Evolutionary conservation across 1,284 basidiomycete species (phyloP), one percentile per base, ranked within the genome.

Genomic region (Filobasidium uniguttulatum): DNA sequence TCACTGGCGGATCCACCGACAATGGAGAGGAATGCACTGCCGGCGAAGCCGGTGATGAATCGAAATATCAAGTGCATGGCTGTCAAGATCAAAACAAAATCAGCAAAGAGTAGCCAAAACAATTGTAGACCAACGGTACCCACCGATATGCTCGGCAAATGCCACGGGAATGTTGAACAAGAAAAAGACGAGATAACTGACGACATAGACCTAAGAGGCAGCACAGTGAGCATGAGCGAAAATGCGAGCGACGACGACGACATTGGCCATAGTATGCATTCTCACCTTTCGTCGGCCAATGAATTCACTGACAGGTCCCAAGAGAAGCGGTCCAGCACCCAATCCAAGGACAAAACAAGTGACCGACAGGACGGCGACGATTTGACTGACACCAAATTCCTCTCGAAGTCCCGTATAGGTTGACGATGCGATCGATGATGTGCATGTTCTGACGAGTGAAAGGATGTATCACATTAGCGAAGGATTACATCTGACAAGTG

Each of bases 1-100:
- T 88, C 86, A 19, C 79, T 79, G 17, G 88, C 77, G 44, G 78
- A 81, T 2, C 85, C 85, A 0, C 86, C 86, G 0, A 82, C 80
- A 1, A 89, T 85, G 50, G 77, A 81, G 20, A 89, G 68, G 64
- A 89, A 89, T 0, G 83, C 80, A 0, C 81, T 72, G 0, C 84
- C 73, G 4, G 63, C 65, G 23, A 82, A 75, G 0, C 85, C 85
- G 2, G 76, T 77, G 19, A 83, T 57, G 62, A 83, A 83, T 3
- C 83, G 77, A 57, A 84, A 84, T 56, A 81, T 71, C 8, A 85
- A 68, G 57, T 77, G 77, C 0, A 80, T 75, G 9, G 70, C 77
- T 30, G 44, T 41, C 19, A 17, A 20, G 20, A 5, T 8, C 8
- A 17, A 14, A 59, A 53, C 31, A 57, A 51, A 15, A 38, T 58